phyloP scores from a whole-genome alignment of 2,329 filamentous ascomycete genomes.

The Furcasterigmium sp. region DNA sequence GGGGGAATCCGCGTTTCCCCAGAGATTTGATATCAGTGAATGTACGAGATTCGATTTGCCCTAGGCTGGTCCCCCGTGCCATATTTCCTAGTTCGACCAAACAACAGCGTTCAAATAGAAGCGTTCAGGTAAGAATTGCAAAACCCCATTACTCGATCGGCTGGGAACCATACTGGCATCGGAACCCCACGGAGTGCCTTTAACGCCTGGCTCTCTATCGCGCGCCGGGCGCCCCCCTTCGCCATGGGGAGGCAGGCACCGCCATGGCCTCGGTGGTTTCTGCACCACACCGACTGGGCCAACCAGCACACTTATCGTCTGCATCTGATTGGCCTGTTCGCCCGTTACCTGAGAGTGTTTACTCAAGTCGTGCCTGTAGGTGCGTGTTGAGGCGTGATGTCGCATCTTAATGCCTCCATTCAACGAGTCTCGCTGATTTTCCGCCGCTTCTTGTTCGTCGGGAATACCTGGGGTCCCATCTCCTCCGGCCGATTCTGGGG shows the following conservation, averaged over 20 bases:
- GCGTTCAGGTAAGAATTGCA: background rate
- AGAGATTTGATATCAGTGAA: too few relatives aligned
- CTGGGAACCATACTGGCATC: background rate
- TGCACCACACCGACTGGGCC: conserved; percentile 1
- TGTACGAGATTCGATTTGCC: too few relatives aligned
- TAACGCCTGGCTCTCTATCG: background rate
- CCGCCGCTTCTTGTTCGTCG: background rate
- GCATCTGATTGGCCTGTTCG: background rate
- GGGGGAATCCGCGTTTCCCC: too few relatives aligned
- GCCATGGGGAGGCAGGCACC: background rate
- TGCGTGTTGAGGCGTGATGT: too few relatives aligned
- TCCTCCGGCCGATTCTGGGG: background rate
- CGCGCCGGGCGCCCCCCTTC: too few relatives aligned
- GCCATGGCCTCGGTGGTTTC: background rate
- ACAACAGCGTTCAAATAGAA: background rate
- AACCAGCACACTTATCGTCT: background rate
- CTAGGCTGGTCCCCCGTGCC: background rate
- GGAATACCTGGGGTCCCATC: background rate
- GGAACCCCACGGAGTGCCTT: background rate
- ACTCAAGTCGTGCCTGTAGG: background rate
- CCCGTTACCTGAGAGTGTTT: background rate
- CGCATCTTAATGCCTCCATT: background rate
- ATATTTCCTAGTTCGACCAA: background rate
- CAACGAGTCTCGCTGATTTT: background rate
- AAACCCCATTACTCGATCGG: conserved; percentile 1